These are phyloP conservation scores for Asterionellopsis glacialis DNA, from an alignment of 108 stramenopile genomes.

Conservation along the genomic window DNA sequence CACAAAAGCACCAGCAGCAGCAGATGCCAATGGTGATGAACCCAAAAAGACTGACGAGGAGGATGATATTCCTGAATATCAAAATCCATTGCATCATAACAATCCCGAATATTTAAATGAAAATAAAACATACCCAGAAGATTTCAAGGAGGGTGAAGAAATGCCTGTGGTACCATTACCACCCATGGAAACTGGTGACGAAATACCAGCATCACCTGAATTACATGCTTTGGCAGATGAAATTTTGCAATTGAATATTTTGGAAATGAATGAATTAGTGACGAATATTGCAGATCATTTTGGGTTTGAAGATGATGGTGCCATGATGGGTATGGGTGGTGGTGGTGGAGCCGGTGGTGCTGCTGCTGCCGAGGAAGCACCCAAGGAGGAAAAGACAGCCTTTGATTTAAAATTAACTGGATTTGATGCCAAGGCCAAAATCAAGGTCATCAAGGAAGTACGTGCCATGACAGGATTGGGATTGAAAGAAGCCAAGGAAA, in stretches of 20 bases:
- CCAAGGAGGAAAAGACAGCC: slow-evolving; percentile 54
- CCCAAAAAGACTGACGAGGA: slow-evolving; percentile 21
- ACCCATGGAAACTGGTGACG: slow-evolving; percentile 32
- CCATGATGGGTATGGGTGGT: slow-evolving; percentile 28
- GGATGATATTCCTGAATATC: slow-evolving; percentile 48
- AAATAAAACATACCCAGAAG: slow-evolving; percentile 43
- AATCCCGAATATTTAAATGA: slow-evolving; percentile 33
- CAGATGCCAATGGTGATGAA: background rate
- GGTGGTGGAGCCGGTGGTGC: slow-evolving; percentile 30
- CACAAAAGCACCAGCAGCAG: background rate
- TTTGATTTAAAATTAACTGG: slow-evolving; percentile 86
- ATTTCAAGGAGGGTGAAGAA: slow-evolving; percentile 61
- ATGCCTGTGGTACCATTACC: slow-evolving; percentile 57
- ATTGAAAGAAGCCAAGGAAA: slow-evolving; percentile 90
- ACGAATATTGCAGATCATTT: slow-evolving; percentile 72
- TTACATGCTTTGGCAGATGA: slow-evolving; percentile 62
- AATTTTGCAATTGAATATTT: slow-evolving; percentile 61
- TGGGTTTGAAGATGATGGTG: slow-evolving; percentile 63
- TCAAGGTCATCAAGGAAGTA: slow-evolving; percentile 92
- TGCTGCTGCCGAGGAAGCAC: slow-evolving; percentile 39
- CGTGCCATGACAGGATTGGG: slow-evolving; percentile 77
- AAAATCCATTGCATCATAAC: slow-evolving; percentile 76
- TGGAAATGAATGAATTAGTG: slow-evolving; percentile 72
- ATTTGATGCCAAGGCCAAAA: slow-evolving; percentile 90
- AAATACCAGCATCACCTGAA: slow-evolving; percentile 39